Evolutionary conservation across 2,329 filamentous ascomycete genomes (phyloP).

Genomic region (Fusarium foetens): DNA sequence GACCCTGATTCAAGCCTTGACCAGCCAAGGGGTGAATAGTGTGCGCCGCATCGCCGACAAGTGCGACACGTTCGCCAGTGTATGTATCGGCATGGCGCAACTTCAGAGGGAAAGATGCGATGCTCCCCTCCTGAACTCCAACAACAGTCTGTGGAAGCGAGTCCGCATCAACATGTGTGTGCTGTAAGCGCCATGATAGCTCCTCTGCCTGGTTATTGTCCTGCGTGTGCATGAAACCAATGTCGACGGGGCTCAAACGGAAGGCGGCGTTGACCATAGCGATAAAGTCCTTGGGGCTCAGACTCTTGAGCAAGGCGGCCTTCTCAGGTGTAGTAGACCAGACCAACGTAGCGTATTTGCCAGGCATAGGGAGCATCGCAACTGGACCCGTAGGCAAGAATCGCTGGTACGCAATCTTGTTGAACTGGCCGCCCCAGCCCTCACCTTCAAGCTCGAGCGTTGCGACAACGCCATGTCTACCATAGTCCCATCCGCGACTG

Average conservation of each 20-base stretch:
- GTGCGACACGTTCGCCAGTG: conserved; percentile 85
- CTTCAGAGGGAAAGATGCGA: conserved; percentile 91
- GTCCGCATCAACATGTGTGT: conserved; percentile 67
- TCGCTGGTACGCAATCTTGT: conserved; percentile 89
- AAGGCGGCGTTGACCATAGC: conserved; percentile 96
- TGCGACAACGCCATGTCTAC: conserved; percentile 88
- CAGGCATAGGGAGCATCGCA: conserved; percentile 89
- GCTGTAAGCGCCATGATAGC: conserved; percentile 81
- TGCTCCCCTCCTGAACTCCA: conserved; percentile 78
- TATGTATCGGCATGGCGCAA: conserved; percentile 96
- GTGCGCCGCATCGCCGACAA: conserved; percentile 95
- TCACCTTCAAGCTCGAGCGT: conserved; percentile 78
- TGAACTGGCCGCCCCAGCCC: conserved; percentile 63
- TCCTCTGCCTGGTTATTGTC: conserved; percentile 73
- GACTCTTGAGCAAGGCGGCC: conserved; percentile 80
- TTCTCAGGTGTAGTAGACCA: conserved; percentile 92
- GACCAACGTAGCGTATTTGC: conserved; percentile 84
- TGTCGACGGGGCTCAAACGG: conserved; percentile 79
- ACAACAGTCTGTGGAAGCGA: conserved; percentile 73
- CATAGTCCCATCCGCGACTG: conserved; percentile 92
- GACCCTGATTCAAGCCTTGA: conserved; percentile 92
- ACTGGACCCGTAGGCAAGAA: conserved; percentile 94
- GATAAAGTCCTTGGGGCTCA: conserved; percentile 77
- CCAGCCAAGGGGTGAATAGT: conserved; percentile 94
- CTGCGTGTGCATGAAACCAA: conserved; percentile 82